Base-by-base conservation (phyloP, 106 monocot genomes). In the Iris macrosiphon region DNA sequence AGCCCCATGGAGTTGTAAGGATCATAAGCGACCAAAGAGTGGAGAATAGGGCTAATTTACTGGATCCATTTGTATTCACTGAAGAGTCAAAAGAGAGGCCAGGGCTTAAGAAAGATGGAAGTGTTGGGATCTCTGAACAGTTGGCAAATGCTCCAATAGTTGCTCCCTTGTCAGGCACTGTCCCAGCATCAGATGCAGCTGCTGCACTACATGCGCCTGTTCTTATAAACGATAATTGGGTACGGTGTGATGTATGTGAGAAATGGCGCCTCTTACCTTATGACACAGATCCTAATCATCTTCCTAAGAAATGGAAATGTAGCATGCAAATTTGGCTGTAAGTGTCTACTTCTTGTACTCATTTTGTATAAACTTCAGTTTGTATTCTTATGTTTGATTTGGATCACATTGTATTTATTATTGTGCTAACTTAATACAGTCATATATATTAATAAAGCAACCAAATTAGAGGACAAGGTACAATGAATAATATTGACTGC, bases 271-370 rank as follows among this genome's bases (percentile, higher is more conserved):
- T 88, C 21, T 72, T 83, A 59, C 88, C 88, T 10, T 73, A 69
- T 69, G 69, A 73, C 55, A 66, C 42, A 13, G 55, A 79, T 49
- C 72, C 83, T 52, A 49, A 61, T 19, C 33, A 65, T 29, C 83
- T 88, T 59, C 83, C 83, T 1, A 76, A 76, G 50, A 79, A 79
- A 61, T 88, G 88, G 88, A 55, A 67, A 26, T 88, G 88, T 38
- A 76, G 62, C 54, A 75, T 83, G 75, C 78, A 73, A 37, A 23
- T 59, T 52, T 88, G 88, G 88, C 76, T 88, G 88, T 88, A 79
- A 79, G 88, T 79, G 37, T 45, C 47, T 45, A 22, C 22, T 15
- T 32, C 32, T 18, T 55, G 56, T 11, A 22, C 11, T 18, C 21
- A 13, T 21, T 33, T 39, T 21, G 29, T n/a, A 28, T 47, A 3